Evolutionary conservation across 192 early-diverging fungal genomes (phyloP), one percentile per base, ranked within the genome.

Genomic region (Globomyces pollinis-pini): DNA sequence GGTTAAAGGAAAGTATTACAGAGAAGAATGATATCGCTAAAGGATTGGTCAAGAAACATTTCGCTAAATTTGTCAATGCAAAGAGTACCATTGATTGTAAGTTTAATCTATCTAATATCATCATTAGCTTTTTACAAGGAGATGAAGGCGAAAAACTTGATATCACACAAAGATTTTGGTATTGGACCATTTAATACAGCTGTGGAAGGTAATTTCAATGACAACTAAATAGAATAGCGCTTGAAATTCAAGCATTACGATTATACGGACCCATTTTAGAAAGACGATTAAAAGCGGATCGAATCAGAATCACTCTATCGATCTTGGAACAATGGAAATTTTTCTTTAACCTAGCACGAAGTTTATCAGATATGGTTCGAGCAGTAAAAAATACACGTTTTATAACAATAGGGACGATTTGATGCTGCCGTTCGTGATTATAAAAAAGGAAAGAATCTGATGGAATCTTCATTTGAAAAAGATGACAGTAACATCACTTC

Each of bases 281-380:
- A 42, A 71, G 92, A 8, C 79, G 93, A 30, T 79, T 76, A 15
- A 88, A 89, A 43, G 88, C 88, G 0, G 95, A 94, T 53, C 90
- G 90, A 72, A 84, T 99, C n/a, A 81, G 90, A 7, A 84, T 81
- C 7, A 91, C 96, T 2, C 81, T 99, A 8, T 81, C 75, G 36
- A 73, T 97, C n/a, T 75, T 99, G n/a, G 90, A 93, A 61, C 81
- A 91, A 39, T 99, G 93, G 80, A 88, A 90, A 61, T 92, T 97
- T 68, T 94, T 95, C 66, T 97, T 99, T 66, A 94, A 91, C 62
- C 66, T 99, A n/a, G 93, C 96, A 5, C 86, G 84, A 39, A 89
- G 80, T 32, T 71, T 99, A 16, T 80, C 84, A 42, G 90, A 93
- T 49, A 86, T 82, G 35, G 87, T 90, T 28, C 76, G 84, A 56